Base-by-base conservation (phyloP, 1,284 basidiomycete genomes). In the Rhodotorula glutinis region DNA sequence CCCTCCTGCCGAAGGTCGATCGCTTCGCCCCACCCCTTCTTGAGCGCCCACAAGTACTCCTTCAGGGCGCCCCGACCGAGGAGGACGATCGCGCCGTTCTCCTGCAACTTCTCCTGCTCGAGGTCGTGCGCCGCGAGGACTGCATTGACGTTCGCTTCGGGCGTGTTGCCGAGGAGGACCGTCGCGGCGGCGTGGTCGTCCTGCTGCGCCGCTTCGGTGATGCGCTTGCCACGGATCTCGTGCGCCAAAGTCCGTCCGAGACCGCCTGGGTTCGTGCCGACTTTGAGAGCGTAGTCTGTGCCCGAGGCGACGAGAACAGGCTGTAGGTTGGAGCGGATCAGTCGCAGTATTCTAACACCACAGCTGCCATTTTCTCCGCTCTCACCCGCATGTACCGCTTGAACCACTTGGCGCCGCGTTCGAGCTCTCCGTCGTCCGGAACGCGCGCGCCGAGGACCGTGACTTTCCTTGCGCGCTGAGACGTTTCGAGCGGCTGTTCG, bases 301-400 rank as follows among this genome's bases (percentile, higher is more conserved):
- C 91, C 95, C 8, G 93, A 92, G 14, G 95, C 92, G 41, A 94
- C 90, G 19, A 98, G 84, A 70, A 96, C 86, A 9, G 95, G 95
- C 93, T 97, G 25, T n/a, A 54, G 55, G 53, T 17, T 9, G 14
- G 40, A 60, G 19, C 58, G 54, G 65, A 14, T 59, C 43, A 58
- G 33, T 14, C 25, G 19, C 11, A 19, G 10, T 19, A 17, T 14
- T 23, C n/a, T n/a, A n/a, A n/a, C n/a, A n/a, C n/a, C n/a, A n/a
- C n/a, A n/a, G n/a, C n/a, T n/a, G n/a, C n/a, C n/a, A n/a, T n/a
- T n/a, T n/a, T n/a, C n/a, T n/a, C n/a, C n/a, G n/a, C n/a, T 76
- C 82, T 75, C 75, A 95, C 93, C 88, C 96, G 96, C 82, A 97
- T 86, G 80, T 96, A 98, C 82, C 90, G 92, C 77, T 90, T 88